Evolutionary conservation across 371 early-diverging fungal genomes (phyloP), one percentile per base, ranked within the genome.

Genomic region (Apophysomyces sp.): DNA sequence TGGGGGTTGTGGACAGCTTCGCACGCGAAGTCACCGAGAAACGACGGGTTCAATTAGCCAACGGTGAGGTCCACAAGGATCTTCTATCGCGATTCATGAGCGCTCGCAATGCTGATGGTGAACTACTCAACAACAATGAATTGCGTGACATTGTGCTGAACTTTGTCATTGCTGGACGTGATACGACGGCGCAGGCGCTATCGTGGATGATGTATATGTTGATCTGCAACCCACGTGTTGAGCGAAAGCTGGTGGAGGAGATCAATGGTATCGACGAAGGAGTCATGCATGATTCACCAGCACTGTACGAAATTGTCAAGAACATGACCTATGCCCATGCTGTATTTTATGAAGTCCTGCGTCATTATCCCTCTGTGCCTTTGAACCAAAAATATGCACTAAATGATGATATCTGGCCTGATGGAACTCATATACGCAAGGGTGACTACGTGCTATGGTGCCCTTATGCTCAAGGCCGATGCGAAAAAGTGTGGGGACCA

Each of bases 331-430:
- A 85, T 61, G 74, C 82, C 16, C 83, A 83, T 51, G 80, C 86
- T 60, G 85, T 79, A 81, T 77, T 82, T 59, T 76, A 76, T 59
- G 94, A 93, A 69, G 73, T 84, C 0, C 69, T 93, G 9, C 81
- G 92, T n/a, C 67, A 89, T 11, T 82, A 88, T 65, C 91, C 92
- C 0, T 82, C 85, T 11, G 92, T 93, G 0, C 93, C 94, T 29
- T 62, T 57, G 16, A 86, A 89, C 29, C 67, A 77, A 31, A 90
- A 90, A 72, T 61, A 72, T 32, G 89, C 88, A 11, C 63, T 88
- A 13, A 63, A 84, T 24, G 90, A 89, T 63, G 87, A 88, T 65
- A 60, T 86, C 5, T 75, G 86, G 56, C 93, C 93, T 3, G 88
- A 89, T 55, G 90, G 91, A 6, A 82, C 83, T 26, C 63, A 62